Base-by-base conservation (phyloP, 345 rosid species). In the Capsella bursapastoris region DNA sequence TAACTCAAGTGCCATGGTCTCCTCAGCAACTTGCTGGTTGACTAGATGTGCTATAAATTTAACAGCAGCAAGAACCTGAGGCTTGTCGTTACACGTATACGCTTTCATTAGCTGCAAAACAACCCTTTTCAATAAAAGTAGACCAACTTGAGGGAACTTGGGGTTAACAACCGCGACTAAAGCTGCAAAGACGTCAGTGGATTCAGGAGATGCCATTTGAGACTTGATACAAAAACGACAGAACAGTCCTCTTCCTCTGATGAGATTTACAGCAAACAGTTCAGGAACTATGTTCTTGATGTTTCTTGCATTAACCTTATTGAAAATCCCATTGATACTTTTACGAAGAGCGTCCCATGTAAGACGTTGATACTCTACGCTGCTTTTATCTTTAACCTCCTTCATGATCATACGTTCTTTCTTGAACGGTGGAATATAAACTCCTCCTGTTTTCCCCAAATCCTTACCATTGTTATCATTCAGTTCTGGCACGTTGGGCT, bases 341-440 rank as follows among this genome's bases (percentile, higher is more conserved):
- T 90, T 95, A 29, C 93, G 84, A 6, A 95, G 92, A 47, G 99
- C 99, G 76, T 95, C 99, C 97, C 99, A 95, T 3, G 93, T 92
- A 65, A 95, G 72, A 14, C 97, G 82, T 68, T 90, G 99, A 67
- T 92, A 95, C 76, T 92, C 97, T 28, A 81, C 75, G 31, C 97
- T 87, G 66, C 91, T 84, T 73, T 90, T 92, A 60, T 95, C 99
- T 50, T 95, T 66, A 18, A 90, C 88, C 10, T 90, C 93, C 61
- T 83, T 87, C 97, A 90, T 22, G 25, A 22, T 90, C 97, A 91
- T 94, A 51, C 91, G 72, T 0, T 95, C 98, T 80, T 89, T 74
- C 83, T 81, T 94, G 75, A 85, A 89, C 7, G 97, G 98, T 8
- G 97, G 98, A 44, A 94, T 87, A 69, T 94, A 90, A 73, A 92